Conservation (phyloP, 495 filamentous ascomycete species). For the Lindgomyces ingoldianus region DNA sequence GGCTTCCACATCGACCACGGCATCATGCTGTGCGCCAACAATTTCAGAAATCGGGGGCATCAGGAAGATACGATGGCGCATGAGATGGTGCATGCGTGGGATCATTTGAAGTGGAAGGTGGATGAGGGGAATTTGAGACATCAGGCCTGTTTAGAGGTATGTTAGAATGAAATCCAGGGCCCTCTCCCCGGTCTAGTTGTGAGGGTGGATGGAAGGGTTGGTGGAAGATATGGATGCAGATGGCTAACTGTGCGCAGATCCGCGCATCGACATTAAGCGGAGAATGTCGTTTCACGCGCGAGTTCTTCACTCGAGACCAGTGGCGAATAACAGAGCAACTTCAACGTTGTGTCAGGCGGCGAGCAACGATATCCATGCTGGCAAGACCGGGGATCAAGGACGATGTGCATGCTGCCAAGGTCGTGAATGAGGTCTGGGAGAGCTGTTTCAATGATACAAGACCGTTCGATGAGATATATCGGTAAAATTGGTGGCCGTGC, state of each 20-base stretch:
- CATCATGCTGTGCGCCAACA: slow-evolving; percentile 88
- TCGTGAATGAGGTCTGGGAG: slow-evolving; percentile 96
- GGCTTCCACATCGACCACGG: slow-evolving; percentile 84
- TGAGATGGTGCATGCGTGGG: slow-evolving; percentile 97
- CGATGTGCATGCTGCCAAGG: slow-evolving; percentile 79
- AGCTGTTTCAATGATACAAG: slow-evolving; percentile 92
- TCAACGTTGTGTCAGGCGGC: slow-evolving; percentile 82
- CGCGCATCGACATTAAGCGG: slow-evolving; percentile 88
- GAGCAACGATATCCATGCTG: slow-evolving; percentile 75
- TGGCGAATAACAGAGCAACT: slow-evolving; percentile 89
- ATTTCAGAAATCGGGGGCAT: slow-evolving; percentile 69
- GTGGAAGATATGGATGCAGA: background rate
- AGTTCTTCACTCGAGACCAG: slow-evolving; percentile 78
- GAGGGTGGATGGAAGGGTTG: background rate
- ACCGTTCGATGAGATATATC: slow-evolving; percentile 95
- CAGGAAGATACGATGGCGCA: slow-evolving; percentile 93
- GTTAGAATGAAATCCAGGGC: too few relatives aligned
- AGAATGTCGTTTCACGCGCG: slow-evolving; percentile 88
- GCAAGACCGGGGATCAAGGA: slow-evolving; percentile 77
- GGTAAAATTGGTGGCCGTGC: too few relatives aligned
- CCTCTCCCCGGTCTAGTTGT: too few relatives aligned
- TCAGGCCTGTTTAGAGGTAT: slow-evolving; percentile 92
- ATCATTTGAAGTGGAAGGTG: slow-evolving; percentile 87
- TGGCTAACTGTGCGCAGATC: slow-evolving; percentile 57
- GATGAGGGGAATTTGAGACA: slow-evolving; percentile 80